Percentiles rank a stretch among this genome's conserved stretches.
phyloP scores from a whole-genome alignment of 495 filamentous ascomycete species.

The Xylaria longipes region DNA sequence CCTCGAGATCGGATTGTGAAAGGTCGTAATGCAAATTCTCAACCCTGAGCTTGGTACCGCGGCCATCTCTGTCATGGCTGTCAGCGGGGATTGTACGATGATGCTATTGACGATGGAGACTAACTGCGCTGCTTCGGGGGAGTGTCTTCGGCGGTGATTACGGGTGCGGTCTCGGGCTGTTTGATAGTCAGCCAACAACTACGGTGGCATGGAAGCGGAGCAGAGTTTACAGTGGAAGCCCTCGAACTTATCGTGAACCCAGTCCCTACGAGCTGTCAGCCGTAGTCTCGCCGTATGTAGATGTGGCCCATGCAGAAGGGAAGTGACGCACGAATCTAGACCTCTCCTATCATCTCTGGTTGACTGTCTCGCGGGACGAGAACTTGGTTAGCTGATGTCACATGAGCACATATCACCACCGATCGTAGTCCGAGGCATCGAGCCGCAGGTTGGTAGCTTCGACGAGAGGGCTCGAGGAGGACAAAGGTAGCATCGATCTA shows the following conservation, averaged over 20 bases:
- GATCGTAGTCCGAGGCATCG: constrained; percentile 47
- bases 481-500: constrained; percentile 35
- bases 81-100: constrained; percentile 24
- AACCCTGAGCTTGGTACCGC: constrained; percentile 77
- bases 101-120: constrained; percentile 27
- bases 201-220: constrained; percentile 27
- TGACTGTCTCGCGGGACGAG: constrained; percentile 61
- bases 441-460: constrained; percentile 37
- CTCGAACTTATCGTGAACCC: constrained; percentile 89
- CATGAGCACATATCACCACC: constrained; percentile 54
- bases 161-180: constrained; percentile 48
- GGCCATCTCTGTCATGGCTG: constrained; percentile 45
- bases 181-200: constrained; percentile 41
- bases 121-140: constrained; percentile 60
- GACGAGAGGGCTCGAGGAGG: constrained; percentile 33
- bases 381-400: constrained; percentile 64
- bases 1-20: constrained; percentile 83
- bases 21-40: constrained; percentile 96
- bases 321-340: constrained; percentile 58
- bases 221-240: constrained; percentile 55
- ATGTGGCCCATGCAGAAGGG: constrained; percentile 10
- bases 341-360: constrained; percentile 61
- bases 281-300: constrained; percentile 10
- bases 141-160: constrained; percentile 48
- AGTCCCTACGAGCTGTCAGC: constrained; percentile 64